phyloP scores from a whole-genome alignment of 2,329 filamentous ascomycete species.

The Graphiopsis chlorocephala region DNA sequence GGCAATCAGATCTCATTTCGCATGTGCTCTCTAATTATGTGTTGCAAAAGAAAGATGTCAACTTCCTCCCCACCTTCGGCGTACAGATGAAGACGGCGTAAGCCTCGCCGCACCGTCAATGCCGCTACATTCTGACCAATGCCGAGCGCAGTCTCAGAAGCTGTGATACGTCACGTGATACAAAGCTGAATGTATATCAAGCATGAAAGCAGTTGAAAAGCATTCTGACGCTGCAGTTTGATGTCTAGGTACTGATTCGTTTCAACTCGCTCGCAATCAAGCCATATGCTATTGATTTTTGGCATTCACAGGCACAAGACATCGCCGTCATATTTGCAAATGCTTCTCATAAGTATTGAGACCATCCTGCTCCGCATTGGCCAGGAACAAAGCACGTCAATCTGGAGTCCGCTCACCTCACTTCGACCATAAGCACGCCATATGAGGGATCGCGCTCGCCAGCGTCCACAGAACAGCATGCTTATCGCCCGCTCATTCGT shows the following conservation, averaged over 20 bases:
- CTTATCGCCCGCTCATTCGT: slow-evolving; percentile 1
- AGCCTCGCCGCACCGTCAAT: not conserved
- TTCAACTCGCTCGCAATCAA: rapidly evolving
- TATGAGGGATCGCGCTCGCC: slow-evolving; percentile 4
- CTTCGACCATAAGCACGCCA: slow-evolving; percentile 12
- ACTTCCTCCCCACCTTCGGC: not conserved
- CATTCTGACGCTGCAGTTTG: not conserved
- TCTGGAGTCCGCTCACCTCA: slow-evolving; percentile 13
- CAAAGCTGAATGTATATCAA: too few relatives aligned
- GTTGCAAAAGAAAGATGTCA: not conserved
- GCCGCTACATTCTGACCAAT: not conserved
- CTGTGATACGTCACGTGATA: not conserved
- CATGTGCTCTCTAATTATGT: not conserved
- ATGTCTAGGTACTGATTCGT: not conserved
- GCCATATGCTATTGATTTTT: not conserved
- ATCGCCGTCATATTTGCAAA: not conserved
- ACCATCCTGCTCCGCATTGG: not conserved
- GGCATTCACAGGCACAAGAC: not conserved
- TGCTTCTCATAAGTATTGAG: not conserved
- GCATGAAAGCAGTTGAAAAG: not conserved
- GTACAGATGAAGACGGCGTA: slow-evolving; percentile 9
- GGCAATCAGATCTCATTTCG: not conserved
- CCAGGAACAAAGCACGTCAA: slow-evolving; percentile 15
- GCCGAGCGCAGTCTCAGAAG: not conserved
- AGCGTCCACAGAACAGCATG: slow-evolving; percentile 1